Base-by-base conservation (phyloP, 2,329 filamentous ascomycete species). In the Neonectria faginata region DNA sequence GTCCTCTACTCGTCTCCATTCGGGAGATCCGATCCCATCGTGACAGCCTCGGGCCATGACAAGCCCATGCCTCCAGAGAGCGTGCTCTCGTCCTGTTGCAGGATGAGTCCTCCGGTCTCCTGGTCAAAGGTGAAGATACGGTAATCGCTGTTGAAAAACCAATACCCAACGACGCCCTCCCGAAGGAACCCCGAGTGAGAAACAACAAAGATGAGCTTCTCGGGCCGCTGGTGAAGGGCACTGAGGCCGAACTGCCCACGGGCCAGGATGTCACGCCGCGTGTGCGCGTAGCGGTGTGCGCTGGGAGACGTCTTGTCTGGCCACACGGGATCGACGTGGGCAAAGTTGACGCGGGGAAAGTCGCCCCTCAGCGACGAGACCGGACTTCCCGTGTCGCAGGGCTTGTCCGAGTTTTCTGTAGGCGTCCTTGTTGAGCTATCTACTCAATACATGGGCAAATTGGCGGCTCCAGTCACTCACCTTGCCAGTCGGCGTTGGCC, bases 401-500 rank as follows among this genome's bases (percentile, higher is more conserved):
- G 86, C 67, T 87, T 79, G 29, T 75, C 74, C 3, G 85, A 84
- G 69, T 83, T 87, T 77, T 88, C 85, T 87, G 14, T 12, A 47
- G n/a, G 18, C 6, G 22, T 51, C n/a, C 16, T 51, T 33, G 20
- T 36, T 39, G 18, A 31, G 48, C 22, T 3, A 18, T n/a, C 29
- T 20, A 16, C 48, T 51, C 48, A 29, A 41, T 12, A 54, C 51
- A 39, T 9, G 10, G 16, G 25, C 6, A 20, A 33, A 14, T 5
- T 10, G 39, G 39, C n/a, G 8, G 9, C n/a, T 10, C 7, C n/a
- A 22, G 48, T 11, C n/a, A 70, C 72, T 60, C 75, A 88, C 86
- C 87, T 81, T 92, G 89, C 89, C 89, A 92, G 59, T 83, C 82
- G 4, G 89, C 88, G 70, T 88, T 83, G 1, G 86, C 84, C 52